Conservation (phyloP, 2,329 filamentous ascomycete species). For the Colletotrichum liriopes region DNA sequence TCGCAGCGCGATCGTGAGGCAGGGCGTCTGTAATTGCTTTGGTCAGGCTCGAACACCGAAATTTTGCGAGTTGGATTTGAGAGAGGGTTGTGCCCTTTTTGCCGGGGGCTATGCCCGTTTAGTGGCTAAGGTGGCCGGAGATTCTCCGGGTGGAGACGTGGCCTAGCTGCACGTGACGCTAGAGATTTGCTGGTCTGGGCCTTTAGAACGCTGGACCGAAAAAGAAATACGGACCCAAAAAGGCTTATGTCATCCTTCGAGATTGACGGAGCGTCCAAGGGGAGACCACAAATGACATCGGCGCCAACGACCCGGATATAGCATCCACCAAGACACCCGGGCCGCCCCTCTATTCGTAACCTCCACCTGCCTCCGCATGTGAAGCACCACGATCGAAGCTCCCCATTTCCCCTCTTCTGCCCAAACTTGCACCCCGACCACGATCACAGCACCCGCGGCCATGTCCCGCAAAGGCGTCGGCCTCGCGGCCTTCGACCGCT, state of each 20-base stretch:
- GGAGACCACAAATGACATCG: conserved; percentile 15
- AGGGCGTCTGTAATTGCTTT: conserved; percentile 8
- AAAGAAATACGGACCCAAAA: not conserved
- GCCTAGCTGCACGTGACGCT: conserved; percentile 20
- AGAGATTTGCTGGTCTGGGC: not conserved
- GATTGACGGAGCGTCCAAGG: not conserved
- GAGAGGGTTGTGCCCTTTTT: conserved; percentile 37
- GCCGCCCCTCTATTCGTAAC: conserved; percentile 16
- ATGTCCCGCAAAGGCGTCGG: conserved; percentile 89
- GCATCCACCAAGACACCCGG: conserved; percentile 17
- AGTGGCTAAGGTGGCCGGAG: conserved; percentile 15
- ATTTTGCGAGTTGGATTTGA: conserved; percentile 37
- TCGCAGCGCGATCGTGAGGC: conserved; percentile 41
- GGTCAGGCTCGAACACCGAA: conserved; percentile 14
- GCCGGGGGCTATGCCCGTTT: conserved; percentile 24
- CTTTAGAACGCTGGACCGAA: not conserved
- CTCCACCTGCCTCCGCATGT: conserved; percentile 5
- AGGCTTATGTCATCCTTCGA: conserved; percentile 34
- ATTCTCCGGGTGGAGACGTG: conserved; percentile 17
- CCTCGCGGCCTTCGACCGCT: conserved; percentile 90
- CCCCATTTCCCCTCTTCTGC: not conserved
- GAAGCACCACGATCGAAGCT: not conserved
- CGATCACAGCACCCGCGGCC: conserved; percentile 18
- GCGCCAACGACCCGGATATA: conserved; percentile 17
- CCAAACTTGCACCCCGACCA: not conserved